Base-by-base conservation (phyloP, 2,329 filamentous ascomycete species). In the Echinosphaeria canescens region DNA sequence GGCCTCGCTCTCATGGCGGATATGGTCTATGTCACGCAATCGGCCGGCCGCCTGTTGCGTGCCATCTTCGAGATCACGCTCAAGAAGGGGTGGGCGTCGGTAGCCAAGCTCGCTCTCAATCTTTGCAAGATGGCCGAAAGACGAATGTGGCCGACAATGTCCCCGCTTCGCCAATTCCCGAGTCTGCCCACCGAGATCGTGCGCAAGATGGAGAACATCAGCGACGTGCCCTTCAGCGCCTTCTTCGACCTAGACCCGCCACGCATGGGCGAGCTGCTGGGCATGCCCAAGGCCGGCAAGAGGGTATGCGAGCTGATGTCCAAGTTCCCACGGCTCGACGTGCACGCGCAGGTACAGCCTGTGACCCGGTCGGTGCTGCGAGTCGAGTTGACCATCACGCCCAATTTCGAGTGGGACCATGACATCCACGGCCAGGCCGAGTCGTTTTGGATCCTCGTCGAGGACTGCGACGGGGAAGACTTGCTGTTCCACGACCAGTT, bases 91-190 rank as follows among this genome's bases (percentile, higher is more conserved):
- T 98, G 85, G 85, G 71, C 88, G 1, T 75, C 72, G 11, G 88
- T 95, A 4, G 80, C 88, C 7, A 92, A 88, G 53, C 81, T 76
- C 33, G 84, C 88, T 1, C 58, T 98, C 23, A 80, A 92, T 39
- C 62, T 98, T 28, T 98, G 90, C 54, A 98, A 98, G 55, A 95
- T 92, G 81, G 88, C 85, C 0, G 88, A 98, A 56, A 92, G 92
- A 59, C 68, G 90, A 26, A 98, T 98, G 90, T 98, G 88, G 88
- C 84, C 85, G 10, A 95, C 85, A 5, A 98, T 95, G 88, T 80
- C 81, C 20, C 88, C 90, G 9, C 59, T 98, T 17, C 70, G 88
- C 28, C 88, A 98, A 42, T 98, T 98, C 43, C 67, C 75, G 4
- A 54, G 57, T 22, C 92, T 82, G 42, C 71, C 84, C 3, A 60